These are phyloP conservation scores for Lepiota subincarnata DNA, from an alignment of 768 basidiomycete genomes.

Conservation along the genomic window DNA sequence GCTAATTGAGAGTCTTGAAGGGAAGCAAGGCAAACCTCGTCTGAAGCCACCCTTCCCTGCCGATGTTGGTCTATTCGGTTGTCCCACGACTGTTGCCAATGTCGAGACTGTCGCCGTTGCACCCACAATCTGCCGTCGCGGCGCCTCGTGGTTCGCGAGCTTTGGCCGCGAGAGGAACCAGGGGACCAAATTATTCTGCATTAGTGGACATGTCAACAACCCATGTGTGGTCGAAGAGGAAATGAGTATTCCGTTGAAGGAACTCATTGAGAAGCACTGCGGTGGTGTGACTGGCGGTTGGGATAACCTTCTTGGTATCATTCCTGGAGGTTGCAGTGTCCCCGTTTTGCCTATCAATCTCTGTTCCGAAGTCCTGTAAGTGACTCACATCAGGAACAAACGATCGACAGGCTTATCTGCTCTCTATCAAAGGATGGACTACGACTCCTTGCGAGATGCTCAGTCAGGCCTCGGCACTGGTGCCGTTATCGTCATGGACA, in stretches of 20 bases:
- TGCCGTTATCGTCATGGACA: constrained; percentile 99
- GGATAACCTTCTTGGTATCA: constrained; percentile 95
- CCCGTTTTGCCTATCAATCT: constrained; percentile 83
- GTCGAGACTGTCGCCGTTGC: constrained; percentile 98
- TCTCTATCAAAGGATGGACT: constrained; percentile 75
- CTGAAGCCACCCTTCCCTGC: constrained; percentile 99
- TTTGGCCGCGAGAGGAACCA: constrained; percentile 92
- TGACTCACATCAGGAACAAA: constrained; percentile 17
- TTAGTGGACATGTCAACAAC: constrained; percentile 97
- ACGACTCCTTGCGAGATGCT: constrained; percentile 93
- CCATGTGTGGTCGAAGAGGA: constrained; percentile 98
- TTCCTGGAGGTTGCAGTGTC: constrained; percentile 93
- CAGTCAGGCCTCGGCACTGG: constrained; percentile 97
- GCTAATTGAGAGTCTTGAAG: constrained; percentile 93
- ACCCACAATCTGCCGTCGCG: constrained; percentile 91
- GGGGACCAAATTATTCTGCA: constrained; percentile 96
- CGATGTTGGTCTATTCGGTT: constrained; percentile 96
- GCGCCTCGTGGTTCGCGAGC: constrained; percentile 84
- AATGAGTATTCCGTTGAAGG: constrained; percentile 95
- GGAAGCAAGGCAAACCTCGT: constrained; percentile 97
- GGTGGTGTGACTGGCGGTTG: constrained; percentile 93
- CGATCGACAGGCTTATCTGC: constrained; percentile 9
- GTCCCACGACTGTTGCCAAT: constrained; percentile 95
- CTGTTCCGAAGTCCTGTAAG: constrained; percentile 86
- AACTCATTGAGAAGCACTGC: constrained; percentile 94